These are phyloP conservation scores for Colletotrichum tropicicola DNA, from an alignment of 2,329 filamentous ascomycete species.

Conservation along the genomic window DNA sequence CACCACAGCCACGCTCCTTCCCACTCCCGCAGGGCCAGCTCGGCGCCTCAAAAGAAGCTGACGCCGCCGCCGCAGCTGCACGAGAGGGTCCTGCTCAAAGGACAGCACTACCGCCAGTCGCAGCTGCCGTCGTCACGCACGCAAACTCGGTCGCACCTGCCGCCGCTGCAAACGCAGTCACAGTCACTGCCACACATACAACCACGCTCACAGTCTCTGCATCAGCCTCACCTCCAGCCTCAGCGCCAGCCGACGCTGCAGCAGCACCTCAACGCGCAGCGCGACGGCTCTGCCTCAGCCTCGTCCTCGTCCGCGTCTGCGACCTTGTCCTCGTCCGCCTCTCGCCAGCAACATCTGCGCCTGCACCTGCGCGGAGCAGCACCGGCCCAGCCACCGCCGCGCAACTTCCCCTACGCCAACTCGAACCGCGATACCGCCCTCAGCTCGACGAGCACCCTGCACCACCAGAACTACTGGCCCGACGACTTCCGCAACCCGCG, in stretches of 20 bases:
- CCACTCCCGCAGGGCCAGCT: too few species aligned
- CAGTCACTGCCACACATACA: not conserved
- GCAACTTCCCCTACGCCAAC: conserved; percentile 2
- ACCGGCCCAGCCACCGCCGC: not conserved
- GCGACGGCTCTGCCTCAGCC: not conserved
- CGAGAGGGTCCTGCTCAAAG: conserved; percentile 19
- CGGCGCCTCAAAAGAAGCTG: conserved; percentile 26
- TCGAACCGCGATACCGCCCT: not conserved
- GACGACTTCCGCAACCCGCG: conserved; percentile 14
- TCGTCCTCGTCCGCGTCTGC: too few species aligned
- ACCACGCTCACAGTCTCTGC: not conserved
- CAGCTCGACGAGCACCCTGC: conserved; percentile 7
- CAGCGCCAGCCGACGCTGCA: not conserved
- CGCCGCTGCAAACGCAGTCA: not conserved
- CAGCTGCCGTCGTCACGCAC: not conserved
- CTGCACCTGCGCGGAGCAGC: conserved; percentile 5
- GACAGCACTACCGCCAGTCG: conserved; percentile 1
- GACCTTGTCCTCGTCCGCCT: not conserved
- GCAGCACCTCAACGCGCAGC: not conserved
- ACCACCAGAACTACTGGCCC: conserved; percentile 21
- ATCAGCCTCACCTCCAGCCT: not conserved
- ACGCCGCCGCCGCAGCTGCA: conserved; percentile 25
- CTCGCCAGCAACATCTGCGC: not conserved
- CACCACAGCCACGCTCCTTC: too few species aligned
- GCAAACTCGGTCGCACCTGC: not conserved